Conservation (phyloP, 192 early-diverging fungal species). For the Mortierella alpina region DNA sequence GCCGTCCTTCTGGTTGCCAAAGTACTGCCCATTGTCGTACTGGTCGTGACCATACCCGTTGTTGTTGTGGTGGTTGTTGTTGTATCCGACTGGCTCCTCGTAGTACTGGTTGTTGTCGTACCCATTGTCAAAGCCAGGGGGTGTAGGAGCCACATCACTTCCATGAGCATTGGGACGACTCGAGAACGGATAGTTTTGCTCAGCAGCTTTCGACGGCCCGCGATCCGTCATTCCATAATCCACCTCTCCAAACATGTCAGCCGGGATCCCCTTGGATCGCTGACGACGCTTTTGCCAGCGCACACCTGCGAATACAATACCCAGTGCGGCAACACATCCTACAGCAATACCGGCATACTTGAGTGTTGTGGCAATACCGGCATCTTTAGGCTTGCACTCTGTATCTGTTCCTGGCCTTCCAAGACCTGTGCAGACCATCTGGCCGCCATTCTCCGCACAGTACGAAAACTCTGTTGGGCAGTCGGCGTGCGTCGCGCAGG, state of each 20-base stretch:
- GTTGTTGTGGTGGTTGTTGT: slow-evolving; percentile 16
- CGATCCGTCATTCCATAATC: slow-evolving; percentile 52
- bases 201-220: slow-evolving; percentile 13
- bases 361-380: slow-evolving; percentile 6
- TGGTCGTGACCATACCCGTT: slow-evolving; percentile 33
- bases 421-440: slow-evolving; percentile 10
- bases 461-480: slow-evolving; percentile 16
- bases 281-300: slow-evolving; percentile 45
- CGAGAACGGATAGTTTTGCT: slow-evolving; percentile 40
- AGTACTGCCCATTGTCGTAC: slow-evolving; percentile 25
- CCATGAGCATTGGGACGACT: slow-evolving; percentile 41
- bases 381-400: not conserved
- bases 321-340: slow-evolving; percentile 32
- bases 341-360: slow-evolving; percentile 50
- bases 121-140: slow-evolving; percentile 5
- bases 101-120: slow-evolving; percentile 35
- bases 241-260: slow-evolving; percentile 45
- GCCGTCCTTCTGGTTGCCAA: slow-evolving; percentile 13
- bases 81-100: slow-evolving; percentile 36
- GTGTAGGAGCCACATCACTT: slow-evolving; percentile 24
- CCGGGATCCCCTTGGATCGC: slow-evolving; percentile 24
- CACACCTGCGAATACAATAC: slow-evolving; percentile 24
- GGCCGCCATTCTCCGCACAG: not conserved
- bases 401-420: slow-evolving; percentile 4
- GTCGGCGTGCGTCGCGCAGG: slow-evolving; percentile 14